Percentiles rank a stretch among this genome's conserved stretches.
phyloP scores from a whole-genome alignment of 305 asterid species.

The Caryopteris hybrid region DNA sequence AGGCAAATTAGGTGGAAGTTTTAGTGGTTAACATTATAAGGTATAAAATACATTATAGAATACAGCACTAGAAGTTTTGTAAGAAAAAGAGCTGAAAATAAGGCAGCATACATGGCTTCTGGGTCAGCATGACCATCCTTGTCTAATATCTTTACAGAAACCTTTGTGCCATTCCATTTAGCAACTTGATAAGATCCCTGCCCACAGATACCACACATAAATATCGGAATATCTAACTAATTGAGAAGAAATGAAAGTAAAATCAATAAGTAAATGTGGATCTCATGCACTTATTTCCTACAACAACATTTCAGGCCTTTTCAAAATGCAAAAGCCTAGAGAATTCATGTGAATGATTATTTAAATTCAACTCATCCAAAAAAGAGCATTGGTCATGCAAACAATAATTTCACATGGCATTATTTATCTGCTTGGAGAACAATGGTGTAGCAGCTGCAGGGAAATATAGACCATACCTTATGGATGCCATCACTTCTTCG shows the following conservation, averaged over 20 bases:
- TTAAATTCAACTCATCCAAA: background rate
- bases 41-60: background rate
- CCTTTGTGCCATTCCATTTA: constrained; percentile 98
- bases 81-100: constrained; percentile 14
- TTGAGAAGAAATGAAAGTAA: constrained; percentile 5
- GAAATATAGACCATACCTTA: constrained; percentile 51
- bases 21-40: background rate
- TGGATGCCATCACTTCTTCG: constrained; percentile 90
- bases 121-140: constrained; percentile 79
- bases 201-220: constrained; percentile 14
- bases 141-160: constrained; percentile 95
- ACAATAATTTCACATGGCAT: background rate
- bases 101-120: constrained; percentile 59
- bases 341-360: background rate
- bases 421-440: constrained; percentile 8
- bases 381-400: background rate
- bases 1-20: background rate
- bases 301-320: background rate
- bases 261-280: background rate
- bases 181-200: constrained; percentile 99
- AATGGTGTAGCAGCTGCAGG: background rate
- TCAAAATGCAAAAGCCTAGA: background rate
- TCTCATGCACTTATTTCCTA: background rate
- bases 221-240: constrained; percentile 3
- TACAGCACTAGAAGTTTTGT: background rate